Evolutionary conservation across 1,284 basidiomycete genomes (phyloP).

Genomic region (Somion occarium): DNA sequence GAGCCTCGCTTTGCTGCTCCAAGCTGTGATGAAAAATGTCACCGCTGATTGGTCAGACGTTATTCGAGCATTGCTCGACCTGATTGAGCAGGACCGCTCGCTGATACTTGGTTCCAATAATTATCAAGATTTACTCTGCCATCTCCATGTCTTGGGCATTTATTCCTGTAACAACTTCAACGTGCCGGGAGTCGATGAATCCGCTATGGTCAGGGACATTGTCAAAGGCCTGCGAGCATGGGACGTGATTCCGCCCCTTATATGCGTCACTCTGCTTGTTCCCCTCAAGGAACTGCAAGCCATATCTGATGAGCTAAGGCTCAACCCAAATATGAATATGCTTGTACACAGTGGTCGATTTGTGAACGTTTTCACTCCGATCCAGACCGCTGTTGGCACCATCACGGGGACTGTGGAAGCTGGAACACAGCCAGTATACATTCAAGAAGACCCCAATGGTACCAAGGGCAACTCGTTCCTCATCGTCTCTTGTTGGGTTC

Average conservation of each 20-base stretch:
- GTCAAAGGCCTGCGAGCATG: constrained; percentile 5
- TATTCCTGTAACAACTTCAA: not conserved
- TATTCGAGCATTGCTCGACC: constrained; percentile 15
- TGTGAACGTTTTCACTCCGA: constrained; percentile 4
- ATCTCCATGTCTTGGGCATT: constrained; percentile 10
- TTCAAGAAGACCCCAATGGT: constrained; percentile 6
- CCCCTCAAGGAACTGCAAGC: not conserved
- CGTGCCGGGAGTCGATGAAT: not conserved
- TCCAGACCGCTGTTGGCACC: constrained; percentile 8
- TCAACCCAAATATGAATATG: constrained; percentile 1
- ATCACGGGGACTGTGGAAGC: constrained; percentile 3
- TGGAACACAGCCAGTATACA: not conserved
- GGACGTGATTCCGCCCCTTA: constrained; percentile 5
- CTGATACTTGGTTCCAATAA: constrained; percentile 4
- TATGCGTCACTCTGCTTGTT: constrained; percentile 7
- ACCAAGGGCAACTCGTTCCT: constrained; percentile 3
- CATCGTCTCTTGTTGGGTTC: constrained; percentile 8
- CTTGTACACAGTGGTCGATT: not conserved
- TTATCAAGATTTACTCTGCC: constrained; percentile 11
- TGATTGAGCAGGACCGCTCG: constrained; percentile 7
- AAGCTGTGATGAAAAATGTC: constrained; percentile 29
- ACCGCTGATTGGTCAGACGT: constrained; percentile 21
- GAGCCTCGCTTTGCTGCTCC: constrained; percentile 40
- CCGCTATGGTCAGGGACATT: not conserved
- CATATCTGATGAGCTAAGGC: constrained; percentile 3